Percentiles rank a stretch among this genome's conserved stretches.
Conservation (phyloP, 2,329 filamentous ascomycete genomes). For the Mycosphaerelloides madeirae region DNA sequence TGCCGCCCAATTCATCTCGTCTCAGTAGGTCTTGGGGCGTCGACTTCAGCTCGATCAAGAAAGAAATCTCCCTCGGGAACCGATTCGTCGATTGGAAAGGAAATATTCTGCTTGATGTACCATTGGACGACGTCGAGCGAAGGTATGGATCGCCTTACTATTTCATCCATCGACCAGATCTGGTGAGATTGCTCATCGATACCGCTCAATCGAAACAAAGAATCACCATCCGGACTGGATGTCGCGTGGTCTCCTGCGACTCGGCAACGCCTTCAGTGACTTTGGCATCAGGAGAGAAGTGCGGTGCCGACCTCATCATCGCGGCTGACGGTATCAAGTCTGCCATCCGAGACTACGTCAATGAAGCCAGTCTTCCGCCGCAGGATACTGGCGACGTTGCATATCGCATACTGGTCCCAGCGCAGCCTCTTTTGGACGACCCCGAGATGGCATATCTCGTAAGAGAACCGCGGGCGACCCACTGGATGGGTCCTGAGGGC, state of each 20-base stretch:
- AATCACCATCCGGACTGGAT: constrained; percentile 20
- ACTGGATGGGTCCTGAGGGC: constrained; percentile 32
- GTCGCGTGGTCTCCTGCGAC: constrained; percentile 24
- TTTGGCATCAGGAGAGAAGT: constrained; percentile 15
- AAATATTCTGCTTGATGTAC: constrained; percentile 22
- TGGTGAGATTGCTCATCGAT: constrained; percentile 22
- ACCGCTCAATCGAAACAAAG: constrained; percentile 10
- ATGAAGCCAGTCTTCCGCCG: constrained; percentile 22
- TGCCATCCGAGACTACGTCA: constrained; percentile 22
- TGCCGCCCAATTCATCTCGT: constrained; percentile 33
- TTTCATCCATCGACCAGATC: constrained; percentile 31
- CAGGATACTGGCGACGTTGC: constrained; percentile 31
- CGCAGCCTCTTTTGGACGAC: constrained; percentile 23
- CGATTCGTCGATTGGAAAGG: constrained; percentile 31
- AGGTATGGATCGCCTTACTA: constrained; percentile 30
- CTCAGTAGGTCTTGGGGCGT: constrained; percentile 38
- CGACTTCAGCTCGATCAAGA: constrained; percentile 24
- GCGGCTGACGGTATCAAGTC: constrained; percentile 32
- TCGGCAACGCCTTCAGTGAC: constrained; percentile 23
- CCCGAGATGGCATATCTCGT: constrained; percentile 27
- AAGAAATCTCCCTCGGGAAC: constrained; percentile 26
- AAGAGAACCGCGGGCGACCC: constrained; percentile 25
- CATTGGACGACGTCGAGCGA: constrained; percentile 19
- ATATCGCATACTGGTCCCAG: constrained; percentile 29
- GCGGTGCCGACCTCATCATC: constrained; percentile 26